Evolutionary conservation across 495 filamentous ascomycete species (phyloP).

Genomic region (Recurvomyces mirabilis): DNA sequence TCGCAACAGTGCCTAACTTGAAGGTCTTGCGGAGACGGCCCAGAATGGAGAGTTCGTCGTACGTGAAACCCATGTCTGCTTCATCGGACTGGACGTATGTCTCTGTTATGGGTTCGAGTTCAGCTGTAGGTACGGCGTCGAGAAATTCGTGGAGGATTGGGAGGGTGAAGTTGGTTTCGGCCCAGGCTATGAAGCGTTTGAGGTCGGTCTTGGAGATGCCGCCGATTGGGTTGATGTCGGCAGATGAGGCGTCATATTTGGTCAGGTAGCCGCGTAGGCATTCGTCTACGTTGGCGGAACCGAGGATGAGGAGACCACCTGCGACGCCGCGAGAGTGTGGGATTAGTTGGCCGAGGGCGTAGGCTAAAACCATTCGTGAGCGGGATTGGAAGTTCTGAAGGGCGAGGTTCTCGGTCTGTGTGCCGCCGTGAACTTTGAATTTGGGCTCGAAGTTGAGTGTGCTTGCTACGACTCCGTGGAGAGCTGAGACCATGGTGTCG

Average conservation of each 20-base stretch:
- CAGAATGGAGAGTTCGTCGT: constrained; percentile 43
- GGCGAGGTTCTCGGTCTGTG: constrained; percentile 49
- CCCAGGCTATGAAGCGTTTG: constrained; percentile 65
- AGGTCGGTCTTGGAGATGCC: constrained; percentile 48
- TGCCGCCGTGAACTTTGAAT: constrained; percentile 62
- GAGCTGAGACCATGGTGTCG: constrained; percentile 49
- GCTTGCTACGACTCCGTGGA: constrained; percentile 42
- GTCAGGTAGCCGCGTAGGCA: constrained; percentile 57
- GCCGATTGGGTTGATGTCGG: constrained; percentile 35
- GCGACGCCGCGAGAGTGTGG: constrained; percentile 44
- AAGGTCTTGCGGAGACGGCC: constrained; percentile 57
- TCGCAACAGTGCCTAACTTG: constrained; percentile 62
- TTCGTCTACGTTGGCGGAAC: constrained; percentile 47
- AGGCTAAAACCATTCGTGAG: constrained; percentile 68
- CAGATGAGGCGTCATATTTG: constrained; percentile 52
- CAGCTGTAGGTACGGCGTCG: constrained; percentile 65
- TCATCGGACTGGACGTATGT: constrained; percentile 60
- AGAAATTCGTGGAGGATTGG: constrained; percentile 67
- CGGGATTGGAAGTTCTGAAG: constrained; percentile 79
- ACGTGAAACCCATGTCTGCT: constrained; percentile 60
- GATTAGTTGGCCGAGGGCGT: constrained; percentile 59
- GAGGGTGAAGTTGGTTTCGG: constrained; percentile 48
- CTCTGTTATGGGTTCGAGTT: constrained; percentile 68
- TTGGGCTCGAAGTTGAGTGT: constrained; percentile 47
- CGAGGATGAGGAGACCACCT: constrained; percentile 54